phyloP scores from a whole-genome alignment of 805 yeast genomes.

The Brettanomyces custersianus region DNA sequence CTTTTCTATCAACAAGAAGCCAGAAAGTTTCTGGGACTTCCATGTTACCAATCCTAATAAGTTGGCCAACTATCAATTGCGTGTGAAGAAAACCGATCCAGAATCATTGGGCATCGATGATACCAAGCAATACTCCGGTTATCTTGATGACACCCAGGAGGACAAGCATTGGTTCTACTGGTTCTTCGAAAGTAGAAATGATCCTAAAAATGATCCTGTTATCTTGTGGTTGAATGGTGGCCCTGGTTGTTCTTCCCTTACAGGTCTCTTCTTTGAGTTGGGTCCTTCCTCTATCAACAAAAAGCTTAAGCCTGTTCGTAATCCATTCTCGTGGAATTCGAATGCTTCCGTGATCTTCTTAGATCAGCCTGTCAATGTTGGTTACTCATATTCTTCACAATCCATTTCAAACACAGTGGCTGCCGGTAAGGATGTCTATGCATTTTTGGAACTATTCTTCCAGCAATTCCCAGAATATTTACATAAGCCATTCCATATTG shows the following conservation, averaged over 20 bases:
- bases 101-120: slow-evolving; percentile 46
- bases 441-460: slow-evolving; percentile 77
- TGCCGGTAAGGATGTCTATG: slow-evolving; percentile 83
- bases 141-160: slow-evolving; percentile 55
- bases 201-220: slow-evolving; percentile 79
- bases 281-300: slow-evolving; percentile 76
- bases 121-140: slow-evolving; percentile 68
- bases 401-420: slow-evolving; percentile 61
- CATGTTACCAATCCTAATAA: slow-evolving; percentile 17
- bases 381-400: slow-evolving; percentile 70
- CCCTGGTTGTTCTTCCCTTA: slow-evolving; percentile 89
- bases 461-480: slow-evolving; percentile 69
- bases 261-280: slow-evolving; percentile 84
- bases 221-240: slow-evolving; percentile 91
- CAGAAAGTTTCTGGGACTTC: slow-evolving; percentile 26
- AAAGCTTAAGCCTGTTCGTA: slow-evolving; percentile 57
- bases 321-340: slow-evolving; percentile 85
- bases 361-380: slow-evolving; percentile 92
- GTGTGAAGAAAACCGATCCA: slow-evolving; percentile 41
- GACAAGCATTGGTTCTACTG: slow-evolving; percentile 88
- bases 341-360: slow-evolving; percentile 86
- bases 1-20: slow-evolving; percentile 26
- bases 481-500: slow-evolving; percentile 56
- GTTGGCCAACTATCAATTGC: slow-evolving; percentile 35
- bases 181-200: slow-evolving; percentile 87